These are phyloP conservation scores for Lophiotrema nucula DNA, from an alignment of 495 filamentous ascomycete genomes.

Conservation along the genomic window DNA sequence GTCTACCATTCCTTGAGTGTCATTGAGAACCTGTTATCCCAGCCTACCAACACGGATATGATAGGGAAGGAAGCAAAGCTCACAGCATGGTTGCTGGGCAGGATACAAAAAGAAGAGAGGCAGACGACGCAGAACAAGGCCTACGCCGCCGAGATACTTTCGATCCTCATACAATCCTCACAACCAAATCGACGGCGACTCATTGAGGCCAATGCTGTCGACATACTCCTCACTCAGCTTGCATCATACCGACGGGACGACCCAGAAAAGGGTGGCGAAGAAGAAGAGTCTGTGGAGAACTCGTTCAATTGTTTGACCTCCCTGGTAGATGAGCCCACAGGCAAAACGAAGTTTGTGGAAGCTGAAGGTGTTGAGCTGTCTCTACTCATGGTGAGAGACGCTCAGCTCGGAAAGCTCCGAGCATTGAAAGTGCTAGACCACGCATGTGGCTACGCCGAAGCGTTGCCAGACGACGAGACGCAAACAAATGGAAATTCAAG, in stretches of 20 bases:
- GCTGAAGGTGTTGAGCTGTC: conserved; percentile 90
- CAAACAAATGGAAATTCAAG: neutral
- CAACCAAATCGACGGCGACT: conserved; percentile 61
- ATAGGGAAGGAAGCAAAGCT: conserved; percentile 67
- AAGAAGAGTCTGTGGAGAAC: conserved; percentile 94
- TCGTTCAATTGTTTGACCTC: conserved; percentile 81
- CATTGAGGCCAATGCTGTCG: conserved; percentile 68
- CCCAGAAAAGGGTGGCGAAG: conserved; percentile 79
- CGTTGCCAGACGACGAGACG: neutral
- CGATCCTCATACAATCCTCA: conserved; percentile 78
- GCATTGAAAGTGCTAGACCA: conserved; percentile 83
- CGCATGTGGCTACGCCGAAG: conserved; percentile 45
- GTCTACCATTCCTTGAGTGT: conserved; percentile 84
- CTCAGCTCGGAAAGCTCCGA: conserved; percentile 74
- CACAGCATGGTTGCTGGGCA: conserved; percentile 71
- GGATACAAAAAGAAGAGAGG: conserved; percentile 63
- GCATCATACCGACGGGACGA: conserved; percentile 88
- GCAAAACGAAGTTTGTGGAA: conserved; percentile 81
- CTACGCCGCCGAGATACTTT: conserved; percentile 87
- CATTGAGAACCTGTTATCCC: conserved; percentile 81
- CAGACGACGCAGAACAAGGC: conserved; percentile 85
- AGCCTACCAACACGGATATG: conserved; percentile 61
- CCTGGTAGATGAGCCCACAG: conserved; percentile 69
- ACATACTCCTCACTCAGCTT: conserved; percentile 77
- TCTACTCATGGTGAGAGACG: conserved; percentile 82